phyloP scores from a whole-genome alignment of 163 green algal species.

The Picocystis sp. region DNA sequence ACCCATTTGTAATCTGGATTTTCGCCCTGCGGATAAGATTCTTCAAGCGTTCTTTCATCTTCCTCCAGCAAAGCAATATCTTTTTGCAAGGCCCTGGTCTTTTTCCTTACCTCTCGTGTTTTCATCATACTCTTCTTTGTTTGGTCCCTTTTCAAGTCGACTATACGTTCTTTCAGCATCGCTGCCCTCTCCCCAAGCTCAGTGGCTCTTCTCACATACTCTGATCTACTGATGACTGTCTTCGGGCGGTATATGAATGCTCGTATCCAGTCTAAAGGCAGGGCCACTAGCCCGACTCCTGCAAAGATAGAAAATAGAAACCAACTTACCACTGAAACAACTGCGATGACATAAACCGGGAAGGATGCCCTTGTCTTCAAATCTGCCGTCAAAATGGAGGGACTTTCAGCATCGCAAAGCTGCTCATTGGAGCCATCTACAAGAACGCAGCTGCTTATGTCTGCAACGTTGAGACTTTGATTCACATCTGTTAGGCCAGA shows the following conservation, averaged over 20 bases:
- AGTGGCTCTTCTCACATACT: slow-evolving; percentile 73
- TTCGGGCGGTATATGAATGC: slow-evolving; percentile 58
- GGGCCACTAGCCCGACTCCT: slow-evolving; percentile 65
- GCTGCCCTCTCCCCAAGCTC: slow-evolving; percentile 17
- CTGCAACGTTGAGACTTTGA: no score
- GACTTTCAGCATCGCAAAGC: no score
- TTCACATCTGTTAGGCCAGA: slow-evolving; percentile 20
- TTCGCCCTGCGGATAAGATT: slow-evolving; percentile 78
- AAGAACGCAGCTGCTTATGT: no score
- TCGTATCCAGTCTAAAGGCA: slow-evolving; percentile 74
- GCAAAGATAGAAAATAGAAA: slow-evolving; percentile 80
- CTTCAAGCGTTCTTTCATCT: slow-evolving; percentile 62
- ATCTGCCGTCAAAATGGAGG: no score
- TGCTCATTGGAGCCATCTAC: no score
- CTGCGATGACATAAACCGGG: slow-evolving; percentile 74
- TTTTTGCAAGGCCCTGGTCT: slow-evolving; percentile 49
- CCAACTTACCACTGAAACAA: slow-evolving; percentile 66
- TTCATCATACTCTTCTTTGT: slow-evolving; percentile 16
- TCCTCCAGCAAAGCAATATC: slow-evolving; percentile 75
- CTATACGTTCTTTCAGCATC: slow-evolving; percentile 37
- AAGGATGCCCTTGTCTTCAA: slow-evolving; percentile 35
- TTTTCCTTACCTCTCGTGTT: slow-evolving; percentile 45
- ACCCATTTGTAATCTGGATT: slow-evolving; percentile 74
- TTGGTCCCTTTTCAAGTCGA: slow-evolving; percentile 14
- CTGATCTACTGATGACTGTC: slow-evolving; percentile 56